These are phyloP conservation scores for Neurospora sp. DNA, from an alignment of 495 filamentous ascomycete genomes.

Conservation along the genomic window DNA sequence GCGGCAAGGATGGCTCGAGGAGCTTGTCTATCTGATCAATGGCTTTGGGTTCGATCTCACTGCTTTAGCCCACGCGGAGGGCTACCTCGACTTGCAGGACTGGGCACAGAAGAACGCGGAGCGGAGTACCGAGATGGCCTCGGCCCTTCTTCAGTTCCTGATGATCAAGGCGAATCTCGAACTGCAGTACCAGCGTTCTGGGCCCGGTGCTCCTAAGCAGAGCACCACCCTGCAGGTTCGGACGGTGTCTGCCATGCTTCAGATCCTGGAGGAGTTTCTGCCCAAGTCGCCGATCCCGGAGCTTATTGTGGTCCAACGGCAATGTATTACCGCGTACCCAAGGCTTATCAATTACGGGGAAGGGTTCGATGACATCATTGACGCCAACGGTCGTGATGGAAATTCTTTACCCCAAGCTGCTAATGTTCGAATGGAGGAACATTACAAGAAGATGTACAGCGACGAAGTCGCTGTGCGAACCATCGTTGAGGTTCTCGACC, in stretches of 20 bases:
- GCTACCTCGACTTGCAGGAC: slow-evolving; percentile 64
- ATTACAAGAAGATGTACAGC: slow-evolving; percentile 94
- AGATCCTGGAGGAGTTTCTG: slow-evolving; percentile 59
- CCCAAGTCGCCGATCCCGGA: slow-evolving; percentile 38
- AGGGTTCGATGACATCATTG: slow-evolving; percentile 79
- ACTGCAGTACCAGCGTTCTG: slow-evolving; percentile 43
- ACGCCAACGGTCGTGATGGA: slow-evolving; percentile 66
- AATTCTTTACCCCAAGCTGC: slow-evolving; percentile 70
- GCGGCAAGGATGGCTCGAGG: slow-evolving; percentile 71
- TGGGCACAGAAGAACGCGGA: slow-evolving; percentile 65
- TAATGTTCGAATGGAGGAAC: slow-evolving; percentile 86
- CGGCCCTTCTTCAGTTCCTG: slow-evolving; percentile 61
- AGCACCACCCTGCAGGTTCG: slow-evolving; percentile 60
- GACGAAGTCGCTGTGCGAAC: slow-evolving; percentile 70
- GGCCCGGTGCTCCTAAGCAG: slow-evolving; percentile 35
- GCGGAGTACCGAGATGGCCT: slow-evolving; percentile 49
- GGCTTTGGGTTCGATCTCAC: slow-evolving; percentile 83
- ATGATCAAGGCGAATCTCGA: slow-evolving; percentile 77
- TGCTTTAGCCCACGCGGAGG: slow-evolving; percentile 75
- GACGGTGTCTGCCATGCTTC: slow-evolving; percentile 72
- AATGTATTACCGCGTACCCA: slow-evolving; percentile 88
- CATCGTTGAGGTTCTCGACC: slow-evolving; percentile 68
- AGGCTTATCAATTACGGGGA: slow-evolving; percentile 93
- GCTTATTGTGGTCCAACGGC: slow-evolving; percentile 57
- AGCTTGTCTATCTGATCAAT: slow-evolving; percentile 61